Percentiles rank a stretch among this genome's conserved stretches.
These are phyloP conservation scores for Syzygium malaccense DNA, from an alignment of 441 rosid genomes.

Conservation along the genomic window DNA sequence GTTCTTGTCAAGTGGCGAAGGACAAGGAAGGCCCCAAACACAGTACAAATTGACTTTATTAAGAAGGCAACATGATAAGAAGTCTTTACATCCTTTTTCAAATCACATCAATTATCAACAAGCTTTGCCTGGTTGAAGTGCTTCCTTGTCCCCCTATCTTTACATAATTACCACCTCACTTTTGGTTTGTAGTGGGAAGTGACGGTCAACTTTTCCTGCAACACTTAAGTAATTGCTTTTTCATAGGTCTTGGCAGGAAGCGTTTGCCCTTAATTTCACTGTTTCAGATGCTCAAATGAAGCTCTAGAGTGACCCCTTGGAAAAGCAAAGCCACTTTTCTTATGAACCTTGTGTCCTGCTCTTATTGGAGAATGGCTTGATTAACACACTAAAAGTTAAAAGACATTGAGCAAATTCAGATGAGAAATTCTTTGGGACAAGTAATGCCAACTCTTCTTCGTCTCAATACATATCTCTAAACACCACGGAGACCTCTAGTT, in stretches of 20 bases:
- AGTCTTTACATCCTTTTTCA: conserved; percentile 2
- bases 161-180: conserved; percentile 25
- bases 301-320: not conserved
- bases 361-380: not conserved
- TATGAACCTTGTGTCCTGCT: not conserved
- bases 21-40: not conserved
- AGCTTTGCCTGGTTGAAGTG: conserved; percentile 18
- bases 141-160: conserved; percentile 8
- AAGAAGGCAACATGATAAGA: conserved; percentile 17
- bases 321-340: not conserved
- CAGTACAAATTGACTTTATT: conserved; percentile 17
- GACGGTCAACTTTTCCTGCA: conserved; percentile 29
- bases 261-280: not conserved
- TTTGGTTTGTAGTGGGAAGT: conserved; percentile 27
- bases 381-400: not conserved
- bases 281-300: not conserved
- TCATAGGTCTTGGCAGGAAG: not conserved
- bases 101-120: conserved; percentile 15
- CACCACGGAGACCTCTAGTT: not conserved
- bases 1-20: not conserved
- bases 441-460: not conserved
- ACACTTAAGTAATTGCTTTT: conserved; percentile 18
- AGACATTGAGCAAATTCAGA: not conserved
- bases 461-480: not conserved
- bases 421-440: not conserved